phyloP scores from a whole-genome alignment of 2,329 filamentous ascomycete species.

The Diaporthe citrichinensis region DNA sequence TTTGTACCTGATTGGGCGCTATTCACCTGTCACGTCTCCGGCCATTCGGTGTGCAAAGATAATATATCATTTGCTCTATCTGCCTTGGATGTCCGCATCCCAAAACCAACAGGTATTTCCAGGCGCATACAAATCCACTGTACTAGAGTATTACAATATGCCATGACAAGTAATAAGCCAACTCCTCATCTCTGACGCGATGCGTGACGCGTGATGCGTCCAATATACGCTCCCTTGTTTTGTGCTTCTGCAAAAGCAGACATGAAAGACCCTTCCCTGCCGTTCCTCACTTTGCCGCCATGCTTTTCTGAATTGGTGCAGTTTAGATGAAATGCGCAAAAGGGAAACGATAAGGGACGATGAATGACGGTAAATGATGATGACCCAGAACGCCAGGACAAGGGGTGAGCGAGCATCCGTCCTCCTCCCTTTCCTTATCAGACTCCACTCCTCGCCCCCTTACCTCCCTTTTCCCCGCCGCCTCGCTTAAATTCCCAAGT shows the following conservation, averaged over 20 bases:
- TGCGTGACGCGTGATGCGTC: slow-evolving; percentile 19
- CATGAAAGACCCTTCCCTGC: slow-evolving; percentile 1
- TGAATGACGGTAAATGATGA: background rate
- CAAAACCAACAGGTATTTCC: slow-evolving; percentile 17
- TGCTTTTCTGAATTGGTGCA: slow-evolving; percentile 1
- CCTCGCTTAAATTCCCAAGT: background rate
- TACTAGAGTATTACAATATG: slow-evolving; percentile 37
- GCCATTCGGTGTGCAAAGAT: background rate
- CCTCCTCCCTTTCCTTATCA: background rate
- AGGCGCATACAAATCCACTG: slow-evolving; percentile 11
- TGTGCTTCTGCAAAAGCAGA: slow-evolving; percentile 7
- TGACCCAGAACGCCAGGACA: slow-evolving; percentile 17
- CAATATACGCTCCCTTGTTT: background rate
- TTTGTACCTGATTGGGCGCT: too few species aligned
- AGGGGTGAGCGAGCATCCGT: background rate
- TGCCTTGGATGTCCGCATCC: background rate
- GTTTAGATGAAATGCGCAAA: background rate
- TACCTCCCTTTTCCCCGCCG: slow-evolving; percentile 7
- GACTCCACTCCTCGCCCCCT: slow-evolving; percentile 1
- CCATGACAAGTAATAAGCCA: slow-evolving; percentile 20
- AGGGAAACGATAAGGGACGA: background rate
- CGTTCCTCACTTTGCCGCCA: slow-evolving; percentile 16
- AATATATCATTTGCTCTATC: slow-evolving; percentile 25
- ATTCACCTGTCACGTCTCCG: background rate
- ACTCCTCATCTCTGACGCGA: slow-evolving; percentile 15